phyloP scores from a whole-genome alignment of 1,139 yeast species.

The Candida sp. region DNA sequence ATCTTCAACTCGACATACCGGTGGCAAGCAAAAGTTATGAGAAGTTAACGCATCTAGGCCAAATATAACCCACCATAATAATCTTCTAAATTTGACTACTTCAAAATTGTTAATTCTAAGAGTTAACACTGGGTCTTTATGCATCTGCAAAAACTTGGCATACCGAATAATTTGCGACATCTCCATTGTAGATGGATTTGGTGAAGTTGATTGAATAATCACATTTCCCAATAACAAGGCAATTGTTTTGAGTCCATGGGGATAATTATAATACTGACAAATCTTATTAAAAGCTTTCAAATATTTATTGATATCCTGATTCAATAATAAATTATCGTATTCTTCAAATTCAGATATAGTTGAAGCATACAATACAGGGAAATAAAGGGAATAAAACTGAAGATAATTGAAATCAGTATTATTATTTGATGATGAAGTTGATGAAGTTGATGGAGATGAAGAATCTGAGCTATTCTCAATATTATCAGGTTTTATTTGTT shows the following conservation, averaged over 20 bases:
- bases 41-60: slow-evolving; percentile 58
- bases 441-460: slow-evolving; percentile 9
- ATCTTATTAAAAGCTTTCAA: slow-evolving; percentile 45
- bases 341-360: slow-evolving; percentile 56
- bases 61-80: slow-evolving; percentile 66
- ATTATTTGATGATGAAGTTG: slow-evolving; percentile 9
- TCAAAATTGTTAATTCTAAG: slow-evolving; percentile 47
- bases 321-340: slow-evolving; percentile 42
- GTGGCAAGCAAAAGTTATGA: slow-evolving; percentile 55
- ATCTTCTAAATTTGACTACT: slow-evolving; percentile 49
- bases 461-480: slow-evolving; percentile 1
- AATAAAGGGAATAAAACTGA: slow-evolving; percentile 46
- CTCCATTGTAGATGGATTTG: slow-evolving; percentile 53
- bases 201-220: slow-evolving; percentile 51
- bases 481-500: not conserved
- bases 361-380: slow-evolving; percentile 52
- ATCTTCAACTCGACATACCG: slow-evolving; percentile 51
- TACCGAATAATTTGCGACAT: slow-evolving; percentile 49
- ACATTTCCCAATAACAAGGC: slow-evolving; percentile 49
- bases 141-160: slow-evolving; percentile 53
- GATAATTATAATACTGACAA: slow-evolving; percentile 49
- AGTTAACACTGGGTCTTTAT: slow-evolving; percentile 54
- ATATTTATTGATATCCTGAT: slow-evolving; percentile 49
- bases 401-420: slow-evolving; percentile 28
- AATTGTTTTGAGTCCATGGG: slow-evolving; percentile 47